phyloP scores from a whole-genome alignment of 257 asterid genomes.

The Solanum piurae region DNA sequence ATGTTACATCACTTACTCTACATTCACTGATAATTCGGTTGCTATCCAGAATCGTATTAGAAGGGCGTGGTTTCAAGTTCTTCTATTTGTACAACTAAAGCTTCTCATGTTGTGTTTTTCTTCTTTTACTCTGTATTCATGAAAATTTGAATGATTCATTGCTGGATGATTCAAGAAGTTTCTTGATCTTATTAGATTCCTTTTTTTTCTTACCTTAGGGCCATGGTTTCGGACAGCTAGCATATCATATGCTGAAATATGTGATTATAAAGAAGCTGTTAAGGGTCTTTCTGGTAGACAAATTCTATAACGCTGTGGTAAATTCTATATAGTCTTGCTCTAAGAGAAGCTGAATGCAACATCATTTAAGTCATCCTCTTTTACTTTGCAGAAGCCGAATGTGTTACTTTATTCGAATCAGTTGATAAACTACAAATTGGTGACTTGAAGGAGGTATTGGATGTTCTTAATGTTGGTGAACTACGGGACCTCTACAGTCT shows the following conservation, averaged over 20 bases:
- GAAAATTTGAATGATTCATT: background rate
- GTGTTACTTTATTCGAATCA: conserved; percentile 34
- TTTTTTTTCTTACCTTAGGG: conserved; percentile 27
- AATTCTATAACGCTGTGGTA: background rate
- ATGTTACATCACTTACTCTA: background rate
- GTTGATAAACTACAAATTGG: conserved; percentile 31
- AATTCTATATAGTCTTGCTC: background rate
- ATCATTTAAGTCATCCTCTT: background rate
- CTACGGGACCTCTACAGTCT: conserved; percentile 55
- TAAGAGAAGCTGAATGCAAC: background rate
- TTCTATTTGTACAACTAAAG: background rate
- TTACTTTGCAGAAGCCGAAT: conserved; percentile 51
- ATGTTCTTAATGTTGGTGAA: conserved; percentile 53
- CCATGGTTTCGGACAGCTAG: conserved; percentile 90
- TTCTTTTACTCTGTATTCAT: background rate
- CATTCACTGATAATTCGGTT: background rate
- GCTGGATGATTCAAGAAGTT: background rate
- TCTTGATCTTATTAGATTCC: background rate
- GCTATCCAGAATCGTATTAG: background rate
- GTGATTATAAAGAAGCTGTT: conserved; percentile 56
- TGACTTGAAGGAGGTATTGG: conserved; percentile 50
- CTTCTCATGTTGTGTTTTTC: background rate
- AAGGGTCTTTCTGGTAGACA: conserved; percentile 56
- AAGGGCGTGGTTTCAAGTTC: background rate
- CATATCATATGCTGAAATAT: conserved; percentile 67